Conservation (phyloP, 164 flowering plant species). For the Cinnamomum micranthum region DNA sequence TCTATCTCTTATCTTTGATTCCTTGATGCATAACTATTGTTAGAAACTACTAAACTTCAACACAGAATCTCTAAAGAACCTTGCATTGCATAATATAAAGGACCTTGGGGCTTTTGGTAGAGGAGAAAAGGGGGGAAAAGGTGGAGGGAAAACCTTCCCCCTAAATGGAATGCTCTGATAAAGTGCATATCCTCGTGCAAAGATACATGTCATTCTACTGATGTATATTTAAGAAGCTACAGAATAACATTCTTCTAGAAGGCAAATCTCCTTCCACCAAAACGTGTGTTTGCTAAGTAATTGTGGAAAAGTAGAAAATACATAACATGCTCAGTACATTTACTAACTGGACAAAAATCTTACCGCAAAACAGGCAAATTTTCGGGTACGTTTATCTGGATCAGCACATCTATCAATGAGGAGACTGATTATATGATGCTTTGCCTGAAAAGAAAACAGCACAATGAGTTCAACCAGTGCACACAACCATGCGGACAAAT, state of each 20-base stretch:
- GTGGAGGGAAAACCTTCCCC: too few species aligned
- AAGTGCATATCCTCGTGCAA: background rate
- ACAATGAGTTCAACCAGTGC: background rate
- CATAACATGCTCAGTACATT: background rate
- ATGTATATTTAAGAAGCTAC: background rate
- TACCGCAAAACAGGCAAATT: slow-evolving; percentile 98
- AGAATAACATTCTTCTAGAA: background rate
- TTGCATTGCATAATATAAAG: too few species aligned
- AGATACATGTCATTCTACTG: background rate
- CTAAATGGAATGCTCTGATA: too few species aligned
- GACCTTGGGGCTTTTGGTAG: too few species aligned
- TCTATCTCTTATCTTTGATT: too few species aligned
- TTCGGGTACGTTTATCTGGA: slow-evolving; percentile 85
- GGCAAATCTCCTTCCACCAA: background rate
- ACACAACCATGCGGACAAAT: background rate
- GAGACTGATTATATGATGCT: slow-evolving; percentile 48
- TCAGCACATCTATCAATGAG: slow-evolving; percentile 90
- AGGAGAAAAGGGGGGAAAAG: too few species aligned
- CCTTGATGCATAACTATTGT: too few species aligned
- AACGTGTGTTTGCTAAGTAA: background rate
- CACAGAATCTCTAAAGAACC: too few species aligned
- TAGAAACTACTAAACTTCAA: too few species aligned
- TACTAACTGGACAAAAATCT: slow-evolving; percentile 16
- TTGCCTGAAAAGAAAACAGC: slow-evolving; percentile 42
- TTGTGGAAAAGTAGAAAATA: background rate